These are phyloP conservation scores for Globisporangium iwayamae DNA, from an alignment of 352 stramenopile species.

Conservation along the genomic window DNA sequence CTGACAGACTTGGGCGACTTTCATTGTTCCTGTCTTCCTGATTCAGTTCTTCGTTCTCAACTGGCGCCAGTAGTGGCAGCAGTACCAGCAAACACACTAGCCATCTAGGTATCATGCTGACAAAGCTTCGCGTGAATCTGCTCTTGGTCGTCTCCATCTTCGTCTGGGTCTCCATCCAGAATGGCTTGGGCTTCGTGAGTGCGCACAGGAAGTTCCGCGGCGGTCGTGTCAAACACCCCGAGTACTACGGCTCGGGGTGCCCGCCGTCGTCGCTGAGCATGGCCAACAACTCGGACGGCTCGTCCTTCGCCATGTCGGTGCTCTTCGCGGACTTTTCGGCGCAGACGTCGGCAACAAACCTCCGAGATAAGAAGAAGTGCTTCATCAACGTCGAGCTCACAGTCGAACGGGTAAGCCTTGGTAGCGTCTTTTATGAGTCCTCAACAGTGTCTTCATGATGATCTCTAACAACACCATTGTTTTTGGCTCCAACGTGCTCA, in stretches of 20 bases:
- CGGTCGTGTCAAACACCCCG: constrained; percentile 21
- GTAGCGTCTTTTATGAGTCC: neutral
- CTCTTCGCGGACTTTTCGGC: constrained; percentile 27
- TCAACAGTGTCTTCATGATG: neutral
- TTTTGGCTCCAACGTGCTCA: neutral
- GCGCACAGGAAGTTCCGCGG: constrained; percentile 22
- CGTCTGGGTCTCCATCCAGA: neutral
- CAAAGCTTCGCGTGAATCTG: neutral
- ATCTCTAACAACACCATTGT: constrained; percentile 1
- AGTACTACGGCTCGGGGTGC: constrained; percentile 27
- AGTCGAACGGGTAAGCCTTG: constrained; percentile 17
- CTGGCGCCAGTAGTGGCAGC: neutral
- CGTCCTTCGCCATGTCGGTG: constrained; percentile 26
- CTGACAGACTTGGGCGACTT: neutral
- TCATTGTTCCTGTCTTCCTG: neutral
- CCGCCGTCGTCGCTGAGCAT: constrained; percentile 20
- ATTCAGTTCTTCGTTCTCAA: neutral
- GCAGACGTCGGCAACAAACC: constrained; percentile 12
- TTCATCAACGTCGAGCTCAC: constrained; percentile 26
- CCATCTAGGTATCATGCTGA: neutral
- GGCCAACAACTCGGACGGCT: constrained; percentile 25
- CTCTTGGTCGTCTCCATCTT: neutral
- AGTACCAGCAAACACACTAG: neutral
- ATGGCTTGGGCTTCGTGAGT: neutral
- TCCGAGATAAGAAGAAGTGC: constrained; percentile 20